Conservation (phyloP, 2,329 filamentous ascomycete genomes). For the Verticillium zaregamsianum region DNA sequence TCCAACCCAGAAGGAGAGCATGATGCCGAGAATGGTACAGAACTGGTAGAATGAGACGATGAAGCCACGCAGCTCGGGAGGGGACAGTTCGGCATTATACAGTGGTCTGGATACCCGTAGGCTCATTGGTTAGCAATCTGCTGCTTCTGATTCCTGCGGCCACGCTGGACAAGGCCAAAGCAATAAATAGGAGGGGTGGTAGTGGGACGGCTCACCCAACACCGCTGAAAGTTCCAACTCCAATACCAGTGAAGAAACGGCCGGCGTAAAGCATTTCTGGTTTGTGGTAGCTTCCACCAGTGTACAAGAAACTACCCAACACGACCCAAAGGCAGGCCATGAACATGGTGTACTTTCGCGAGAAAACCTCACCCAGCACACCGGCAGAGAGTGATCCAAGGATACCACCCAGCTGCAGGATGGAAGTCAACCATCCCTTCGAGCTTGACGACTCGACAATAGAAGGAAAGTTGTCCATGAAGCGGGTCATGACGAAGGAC, state of each 20-base stretch:
- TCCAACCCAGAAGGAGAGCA: constrained; percentile 44
- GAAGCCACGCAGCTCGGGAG: constrained; percentile 63
- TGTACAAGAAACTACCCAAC: constrained; percentile 39
- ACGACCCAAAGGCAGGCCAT: constrained; percentile 41
- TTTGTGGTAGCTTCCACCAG: constrained; percentile 33
- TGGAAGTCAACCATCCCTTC: constrained; percentile 46
- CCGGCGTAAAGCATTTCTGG: constrained; percentile 41
- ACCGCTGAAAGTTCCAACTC: constrained; percentile 42
- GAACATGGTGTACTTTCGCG: constrained; percentile 49
- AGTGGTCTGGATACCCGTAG: constrained; percentile 24
- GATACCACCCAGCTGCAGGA: constrained; percentile 46
- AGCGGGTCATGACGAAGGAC: constrained; percentile 48
- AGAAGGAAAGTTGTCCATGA: constrained; percentile 43
- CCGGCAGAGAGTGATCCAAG: constrained; percentile 42
- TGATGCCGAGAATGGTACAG: constrained; percentile 54
- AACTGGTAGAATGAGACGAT: constrained; percentile 63
- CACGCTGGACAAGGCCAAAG: too few species aligned
- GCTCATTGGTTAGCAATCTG: not conserved
- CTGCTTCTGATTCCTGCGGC: too few species aligned
- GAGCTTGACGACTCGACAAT: constrained; percentile 40
- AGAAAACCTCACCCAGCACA: constrained; percentile 43
- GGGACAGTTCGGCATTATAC: constrained; percentile 49
- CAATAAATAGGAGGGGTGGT: too few species aligned
- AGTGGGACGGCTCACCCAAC: constrained; percentile 20
- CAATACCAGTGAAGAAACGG: constrained; percentile 44